phyloP scores from a whole-genome alignment of 2,329 filamentous ascomycete species.

The Ceratocystis alfenasii region DNA sequence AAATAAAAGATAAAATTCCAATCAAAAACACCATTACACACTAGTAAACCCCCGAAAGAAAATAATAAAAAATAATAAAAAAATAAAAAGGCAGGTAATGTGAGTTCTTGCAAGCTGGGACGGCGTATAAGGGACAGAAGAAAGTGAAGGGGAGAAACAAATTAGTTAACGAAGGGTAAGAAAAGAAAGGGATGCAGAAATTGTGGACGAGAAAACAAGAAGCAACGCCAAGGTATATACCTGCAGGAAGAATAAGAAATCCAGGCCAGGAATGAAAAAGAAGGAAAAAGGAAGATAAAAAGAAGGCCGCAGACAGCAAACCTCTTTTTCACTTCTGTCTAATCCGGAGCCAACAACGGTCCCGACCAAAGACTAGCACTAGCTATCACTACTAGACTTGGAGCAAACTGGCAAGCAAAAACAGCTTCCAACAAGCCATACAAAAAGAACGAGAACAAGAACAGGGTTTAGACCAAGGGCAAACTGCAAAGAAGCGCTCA shows the following conservation, averaged over 20 bases:
- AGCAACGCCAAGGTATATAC: neutral
- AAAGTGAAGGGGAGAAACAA: slow-evolving; percentile 1
- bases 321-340: neutral
- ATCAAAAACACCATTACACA: neutral
- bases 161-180: neutral
- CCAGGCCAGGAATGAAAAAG: slow-evolving; percentile 4
- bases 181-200: slow-evolving; percentile 4
- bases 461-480: neutral
- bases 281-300: slow-evolving; percentile 7
- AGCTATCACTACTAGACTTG: neutral
- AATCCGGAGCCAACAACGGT: neutral
- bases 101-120: too few species aligned
- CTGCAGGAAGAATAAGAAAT: slow-evolving; percentile 6
- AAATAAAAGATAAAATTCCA: neutral
- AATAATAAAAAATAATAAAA: neutral
- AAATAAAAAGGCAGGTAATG: neutral
- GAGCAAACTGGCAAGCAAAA: neutral
- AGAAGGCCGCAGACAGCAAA: neutral
- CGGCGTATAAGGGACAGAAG: neutral
- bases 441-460: neutral
- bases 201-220: slow-evolving; percentile 2
- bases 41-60: neutral
- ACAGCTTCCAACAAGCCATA: neutral
- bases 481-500: neutral
- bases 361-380: neutral